Evolutionary conservation across 306 rosid genomes (phyloP), one percentile per base, ranked within the genome.

Genomic region (Crotalaria pallida): DNA sequence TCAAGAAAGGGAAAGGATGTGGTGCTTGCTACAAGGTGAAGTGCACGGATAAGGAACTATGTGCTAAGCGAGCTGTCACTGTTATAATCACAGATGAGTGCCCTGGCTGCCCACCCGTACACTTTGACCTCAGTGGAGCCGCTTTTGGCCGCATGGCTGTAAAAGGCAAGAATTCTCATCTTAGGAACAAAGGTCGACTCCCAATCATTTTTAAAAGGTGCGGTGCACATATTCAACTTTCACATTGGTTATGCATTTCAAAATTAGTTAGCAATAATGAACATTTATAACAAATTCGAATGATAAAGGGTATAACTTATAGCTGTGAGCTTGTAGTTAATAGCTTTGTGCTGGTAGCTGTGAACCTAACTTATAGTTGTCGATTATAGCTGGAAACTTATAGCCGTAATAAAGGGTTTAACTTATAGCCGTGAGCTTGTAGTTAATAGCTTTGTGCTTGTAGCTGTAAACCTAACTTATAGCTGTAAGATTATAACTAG

Each of bases 81-180:
- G 84, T 93, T 43, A 88, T 90, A 9, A 81, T 90, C 21, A 88
- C 94, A 0, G 98, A 94, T 55, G 96, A 94, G 67, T 90, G 98
- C 34, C 98, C 98, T 0, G 96, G 98, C 0, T 85, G 96, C 65
- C 65, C 90, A 1, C 31, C 77, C 8, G 94, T 88, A 55, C 98
- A 94, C 44, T 94, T 94, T 45, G 98, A 90, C 82, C 94, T 94
- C 16, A 94, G 98, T 18, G 98, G 98, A n/a, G 87, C 97, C 0
- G 97, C 96, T 21, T 94, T 90, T 48, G 98, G 98, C 1, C 97
- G 64, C 33, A 78, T 94, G 98, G 96, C 96, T 8, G 1, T 88
- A 2, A 3, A 89, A 10, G 96, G 98, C 0, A 87, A 87, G 45
- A 71, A 72, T 4, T 84, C 86, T 34, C 83, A 55, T 18, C 92